phyloP scores from a whole-genome alignment of 176 grass and related monocot genomes.

The Oryza officinalis region DNA sequence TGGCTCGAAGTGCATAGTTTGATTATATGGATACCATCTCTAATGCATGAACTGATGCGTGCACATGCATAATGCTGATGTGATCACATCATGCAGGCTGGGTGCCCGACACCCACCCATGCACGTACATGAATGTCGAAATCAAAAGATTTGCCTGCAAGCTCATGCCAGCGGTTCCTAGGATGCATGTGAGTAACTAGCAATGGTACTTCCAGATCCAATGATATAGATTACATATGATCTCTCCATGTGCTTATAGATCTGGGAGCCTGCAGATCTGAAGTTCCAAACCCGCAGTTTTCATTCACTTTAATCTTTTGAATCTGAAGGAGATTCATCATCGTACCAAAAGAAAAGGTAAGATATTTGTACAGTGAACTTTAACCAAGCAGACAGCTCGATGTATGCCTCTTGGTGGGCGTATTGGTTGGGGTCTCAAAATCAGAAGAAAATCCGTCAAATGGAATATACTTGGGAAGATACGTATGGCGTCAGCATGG shows the following conservation, averaged over 20 bases:
- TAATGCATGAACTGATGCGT: background rate
- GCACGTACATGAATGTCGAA: background rate
- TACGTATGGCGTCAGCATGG: background rate
- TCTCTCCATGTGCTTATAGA: conserved; percentile 47
- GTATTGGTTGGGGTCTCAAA: background rate
- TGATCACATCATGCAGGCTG: background rate
- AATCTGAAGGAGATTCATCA: background rate
- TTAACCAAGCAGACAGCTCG: background rate
- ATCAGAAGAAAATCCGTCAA: background rate
- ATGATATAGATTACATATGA: background rate
- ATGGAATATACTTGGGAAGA: background rate
- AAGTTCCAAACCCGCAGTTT: background rate
- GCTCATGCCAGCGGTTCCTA: background rate
- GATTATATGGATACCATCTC: background rate
- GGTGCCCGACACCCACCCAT: background rate
- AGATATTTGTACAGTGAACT: background rate
- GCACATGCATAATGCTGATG: background rate
- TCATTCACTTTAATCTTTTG: background rate
- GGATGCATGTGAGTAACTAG: background rate
- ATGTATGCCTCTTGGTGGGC: background rate
- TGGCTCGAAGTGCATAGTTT: too few relatives aligned
- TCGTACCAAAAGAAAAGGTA: background rate
- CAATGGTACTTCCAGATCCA: background rate
- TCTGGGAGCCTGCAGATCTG: conserved; percentile 21
- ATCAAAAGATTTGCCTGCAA: background rate